Conservation (phyloP, 768 basidiomycete species). For the Agaricus subrufescens region DNA sequence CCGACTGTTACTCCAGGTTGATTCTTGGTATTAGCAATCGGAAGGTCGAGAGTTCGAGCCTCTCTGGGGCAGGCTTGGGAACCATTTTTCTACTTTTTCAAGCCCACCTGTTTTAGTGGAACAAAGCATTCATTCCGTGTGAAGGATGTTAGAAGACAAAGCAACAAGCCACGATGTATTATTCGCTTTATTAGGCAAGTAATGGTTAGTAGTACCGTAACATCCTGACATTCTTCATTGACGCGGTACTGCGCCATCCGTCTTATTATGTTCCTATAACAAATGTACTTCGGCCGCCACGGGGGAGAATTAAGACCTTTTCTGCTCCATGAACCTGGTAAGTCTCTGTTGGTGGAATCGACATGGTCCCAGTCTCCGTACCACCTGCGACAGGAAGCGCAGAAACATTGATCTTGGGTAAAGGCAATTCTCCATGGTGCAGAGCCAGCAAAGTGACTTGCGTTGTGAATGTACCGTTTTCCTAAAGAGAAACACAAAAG, state of each 20-base stretch:
- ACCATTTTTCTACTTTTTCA: neutral
- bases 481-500: constrained; percentile 32
- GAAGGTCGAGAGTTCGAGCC: constrained; percentile 70
- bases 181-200: no score
- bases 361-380: constrained; percentile 52
- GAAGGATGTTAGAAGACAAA: no score
- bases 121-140: no score
- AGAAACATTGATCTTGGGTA: constrained; percentile 70
- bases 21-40: constrained; percentile 27
- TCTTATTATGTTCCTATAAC: constrained; percentile 48
- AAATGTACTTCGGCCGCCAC: constrained; percentile 79
- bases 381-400: constrained; percentile 52
- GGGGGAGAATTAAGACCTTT: constrained; percentile 74
- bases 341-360: constrained; percentile 67
- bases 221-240: no score
- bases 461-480: constrained; percentile 52
- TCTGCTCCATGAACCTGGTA: constrained; percentile 85
- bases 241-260: neutral
- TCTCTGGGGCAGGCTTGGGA: constrained; percentile 45
- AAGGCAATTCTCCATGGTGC: constrained; percentile 71
- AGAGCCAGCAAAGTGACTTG: constrained; percentile 82
- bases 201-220: no score
- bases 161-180: no score
- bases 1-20: constrained; percentile 52
- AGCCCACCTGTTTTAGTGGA: no score